A percentile compares a stretch with the other conserved stretches of the same genome.
phyloP scores from a whole-genome alignment of 73 alveolate species.

The Blepharisma japonicum region DNA sequence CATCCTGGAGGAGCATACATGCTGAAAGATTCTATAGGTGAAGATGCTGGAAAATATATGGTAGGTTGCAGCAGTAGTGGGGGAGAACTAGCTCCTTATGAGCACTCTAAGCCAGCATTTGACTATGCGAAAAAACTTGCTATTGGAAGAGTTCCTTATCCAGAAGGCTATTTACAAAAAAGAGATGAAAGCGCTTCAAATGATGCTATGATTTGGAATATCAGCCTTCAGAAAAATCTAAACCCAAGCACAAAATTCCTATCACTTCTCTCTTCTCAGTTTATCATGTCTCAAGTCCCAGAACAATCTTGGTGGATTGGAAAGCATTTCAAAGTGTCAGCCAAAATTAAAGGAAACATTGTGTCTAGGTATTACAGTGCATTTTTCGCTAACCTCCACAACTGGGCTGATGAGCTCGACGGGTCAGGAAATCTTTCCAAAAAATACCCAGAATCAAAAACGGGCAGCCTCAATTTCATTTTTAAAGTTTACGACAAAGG shows the following conservation, averaged over 20 bases:
- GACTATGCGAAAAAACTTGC: not conserved
- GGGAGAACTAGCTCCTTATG: not conserved
- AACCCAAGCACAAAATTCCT: not conserved
- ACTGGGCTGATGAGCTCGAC: not conserved
- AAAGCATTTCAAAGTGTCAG: not conserved
- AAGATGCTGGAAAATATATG: constrained; percentile 46
- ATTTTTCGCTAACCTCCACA: not conserved
- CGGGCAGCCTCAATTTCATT: too few relatives aligned
- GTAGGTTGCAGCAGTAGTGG: constrained; percentile 25
- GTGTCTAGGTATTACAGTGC: not conserved
- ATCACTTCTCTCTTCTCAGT: not conserved
- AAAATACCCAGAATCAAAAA: too few relatives aligned
- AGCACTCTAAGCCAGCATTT: constrained; percentile 13
- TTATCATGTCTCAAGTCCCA: not conserved
- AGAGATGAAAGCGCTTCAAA: too few relatives aligned
- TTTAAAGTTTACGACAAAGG: too few relatives aligned
- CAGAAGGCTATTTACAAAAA: not conserved
- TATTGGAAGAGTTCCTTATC: constrained; percentile 1
- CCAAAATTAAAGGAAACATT: not conserved
- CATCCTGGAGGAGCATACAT: constrained; percentile 54
- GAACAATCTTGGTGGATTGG: not conserved
- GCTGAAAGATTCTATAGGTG: constrained; percentile 31
- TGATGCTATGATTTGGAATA: not conserved
- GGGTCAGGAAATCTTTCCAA: not conserved
- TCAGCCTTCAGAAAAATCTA: not conserved